Conservation (phyloP, 192 early-diverging fungal species). For the Coemansia sp. region DNA sequence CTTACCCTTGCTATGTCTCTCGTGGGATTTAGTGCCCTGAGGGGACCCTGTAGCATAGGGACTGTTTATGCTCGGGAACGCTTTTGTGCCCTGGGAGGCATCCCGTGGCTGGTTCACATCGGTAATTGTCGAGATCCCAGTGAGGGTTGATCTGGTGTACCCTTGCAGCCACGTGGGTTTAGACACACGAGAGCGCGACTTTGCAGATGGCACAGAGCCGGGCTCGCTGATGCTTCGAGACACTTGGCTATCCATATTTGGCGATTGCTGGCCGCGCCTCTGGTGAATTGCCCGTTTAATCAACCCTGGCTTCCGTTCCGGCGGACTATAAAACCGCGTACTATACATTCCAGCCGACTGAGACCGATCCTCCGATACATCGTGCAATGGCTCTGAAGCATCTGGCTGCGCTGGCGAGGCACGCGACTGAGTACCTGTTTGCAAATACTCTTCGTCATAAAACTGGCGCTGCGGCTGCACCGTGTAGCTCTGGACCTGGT, state of each 20-base stretch:
- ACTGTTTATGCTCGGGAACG: not conserved
- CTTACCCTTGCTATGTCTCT: not conserved
- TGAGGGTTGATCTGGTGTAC: not conserved
- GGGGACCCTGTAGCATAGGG: not conserved
- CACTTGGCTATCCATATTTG: not conserved
- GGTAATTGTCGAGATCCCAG: not conserved
- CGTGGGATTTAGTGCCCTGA: not conserved
- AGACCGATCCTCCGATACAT: not conserved
- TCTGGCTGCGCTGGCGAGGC: not conserved
- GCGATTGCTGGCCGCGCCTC: not conserved
- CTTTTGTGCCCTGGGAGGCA: not conserved
- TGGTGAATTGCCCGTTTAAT: not conserved
- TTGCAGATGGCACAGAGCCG: not conserved
- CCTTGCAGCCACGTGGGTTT: not conserved
- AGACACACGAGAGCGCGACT: not conserved
- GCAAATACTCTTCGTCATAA: conserved; percentile 11
- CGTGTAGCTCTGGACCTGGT: not conserved
- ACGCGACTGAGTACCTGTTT: not conserved
- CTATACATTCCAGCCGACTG: not conserved
- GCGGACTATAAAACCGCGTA: not conserved
- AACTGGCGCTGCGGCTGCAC: not conserved
- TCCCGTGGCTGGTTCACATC: not conserved
- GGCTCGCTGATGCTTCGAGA: not conserved
- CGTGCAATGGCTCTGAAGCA: not conserved
- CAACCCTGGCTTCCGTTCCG: not conserved